Evolutionary conservation across 306 rosid genomes (phyloP), one percentile per base, ranked within the genome.

Genomic region (Sesbania bispinosa): DNA sequence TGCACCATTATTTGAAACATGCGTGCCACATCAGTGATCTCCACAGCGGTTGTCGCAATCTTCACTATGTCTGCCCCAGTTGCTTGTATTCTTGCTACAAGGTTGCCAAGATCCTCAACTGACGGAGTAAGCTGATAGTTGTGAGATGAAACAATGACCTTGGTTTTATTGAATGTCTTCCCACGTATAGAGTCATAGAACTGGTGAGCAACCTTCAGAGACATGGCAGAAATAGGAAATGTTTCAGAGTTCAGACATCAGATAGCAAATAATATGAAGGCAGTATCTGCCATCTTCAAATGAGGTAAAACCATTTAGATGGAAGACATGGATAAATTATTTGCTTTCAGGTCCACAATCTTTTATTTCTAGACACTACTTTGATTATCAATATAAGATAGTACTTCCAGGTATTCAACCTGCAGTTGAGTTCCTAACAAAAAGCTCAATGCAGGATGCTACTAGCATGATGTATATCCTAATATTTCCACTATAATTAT

Each of bases 21-120:
- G 13, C 80, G 91, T 27, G 93, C 86, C 36, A 87, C 96, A 74
- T 94, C 99, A 71, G 91, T 83, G 75, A 94, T 88, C 59, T 91
- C 97, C 82, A 86, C 24, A 18, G 99, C 99, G 51, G 93, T 85
- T 15, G 97, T 94, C n/a, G 96, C 96, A 62, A 94, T 80, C 86
- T 94, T 94, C 79, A 94, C 99, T 47, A 94, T 87, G 76, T 94
- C 97, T 72, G 99, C 95, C 59, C 99, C 97, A 9, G 87, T 82
- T 60, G 88, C 88, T 80, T 94, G 99, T 79, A 94, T 94, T 78
- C 78, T 78, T 33, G 95, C 99, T 11, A 84, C 99, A 70, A 94
- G 99, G 80, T 82, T 82, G 29, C 95, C 91, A 74, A 94, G 94
- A 74, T 88, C 96, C 86, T 94, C 99, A 62, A 75, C 77, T n/a